Conservation (phyloP, 1,139 yeast species). For the Blastobotrys buckinghamii region DNA sequence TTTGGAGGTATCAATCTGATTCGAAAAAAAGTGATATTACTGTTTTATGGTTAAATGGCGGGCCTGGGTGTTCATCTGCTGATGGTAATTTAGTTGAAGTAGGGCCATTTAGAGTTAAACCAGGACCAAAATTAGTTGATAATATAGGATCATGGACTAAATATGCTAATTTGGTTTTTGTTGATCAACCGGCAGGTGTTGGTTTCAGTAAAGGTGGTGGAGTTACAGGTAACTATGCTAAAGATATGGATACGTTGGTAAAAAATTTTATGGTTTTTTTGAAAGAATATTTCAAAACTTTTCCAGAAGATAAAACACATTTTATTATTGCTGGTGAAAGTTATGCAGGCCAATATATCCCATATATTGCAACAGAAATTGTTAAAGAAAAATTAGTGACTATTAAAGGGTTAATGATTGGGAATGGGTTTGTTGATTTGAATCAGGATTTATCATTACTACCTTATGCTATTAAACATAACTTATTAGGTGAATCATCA, state of each 20-base stretch:
- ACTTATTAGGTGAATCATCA: constrained; percentile 41
- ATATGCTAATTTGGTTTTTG: constrained; percentile 69
- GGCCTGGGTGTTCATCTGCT: constrained; percentile 89
- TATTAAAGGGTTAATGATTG: constrained; percentile 66
- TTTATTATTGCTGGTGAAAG: constrained; percentile 89
- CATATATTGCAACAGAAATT: constrained; percentile 70
- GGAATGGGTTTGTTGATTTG: constrained; percentile 96
- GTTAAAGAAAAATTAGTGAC: constrained; percentile 36
- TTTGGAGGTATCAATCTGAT: constrained; percentile 51
- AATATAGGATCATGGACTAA: constrained; percentile 86
- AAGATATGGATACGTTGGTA: constrained; percentile 43
- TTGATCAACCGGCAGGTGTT: constrained; percentile 95
- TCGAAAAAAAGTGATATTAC: constrained; percentile 28
- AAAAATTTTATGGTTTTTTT: constrained; percentile 60
- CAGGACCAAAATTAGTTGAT: constrained; percentile 35
- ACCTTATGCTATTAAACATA: constrained; percentile 61
- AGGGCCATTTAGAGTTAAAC: constrained; percentile 71
- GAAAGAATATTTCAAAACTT: constrained; percentile 57
- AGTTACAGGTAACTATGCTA: constrained; percentile 42
- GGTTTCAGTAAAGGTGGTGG: constrained; percentile 74
- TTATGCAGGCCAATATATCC: constrained; percentile 95
- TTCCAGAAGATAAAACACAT: constrained; percentile 64
- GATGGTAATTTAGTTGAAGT: constrained; percentile 93
- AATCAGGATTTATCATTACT: constrained; percentile 72
- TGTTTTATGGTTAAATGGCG: constrained; percentile 82